Evolutionary conservation across 352 stramenopile genomes (phyloP), one percentile per base, ranked within the genome.

Genomic region (Phytopythium helicoides): DNA sequence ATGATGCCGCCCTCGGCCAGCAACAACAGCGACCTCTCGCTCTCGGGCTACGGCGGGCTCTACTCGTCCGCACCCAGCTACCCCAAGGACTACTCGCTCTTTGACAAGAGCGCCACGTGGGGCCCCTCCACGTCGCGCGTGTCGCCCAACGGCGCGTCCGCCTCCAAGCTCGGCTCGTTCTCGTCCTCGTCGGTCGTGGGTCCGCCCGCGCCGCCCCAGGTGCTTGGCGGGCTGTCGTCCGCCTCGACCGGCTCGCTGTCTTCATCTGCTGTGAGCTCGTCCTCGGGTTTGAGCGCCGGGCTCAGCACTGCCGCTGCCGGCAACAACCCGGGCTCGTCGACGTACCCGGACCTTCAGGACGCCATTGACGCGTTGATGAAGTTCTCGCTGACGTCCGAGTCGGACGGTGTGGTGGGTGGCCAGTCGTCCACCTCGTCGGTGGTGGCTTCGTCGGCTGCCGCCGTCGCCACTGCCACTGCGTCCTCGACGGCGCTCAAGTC

Each of bases 321-420:
- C 45, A 66, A 59, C 56, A 54, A 63, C 34, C 67, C 62, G 11
- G 26, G 21, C 40, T 68, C 65, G 44, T 58, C 68, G 21, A 73
- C 68, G 47, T 92, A 89, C 68, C 81, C 78, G 18, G 76, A 92
- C 51, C 73, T 92, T 70, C 78, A 92, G 56, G 81, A 92, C 81
- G 78, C 81, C 73, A 92, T 92, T 62, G 81, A 92, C 69, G 78
- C 81, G 70, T 81, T 92, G 67, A 87, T 92, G 76, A 88, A 88
- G 67, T 92, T 92, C 52, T 91, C 81, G 54, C 66, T 91, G 19
- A 85, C 81, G 38, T 64, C 67, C 16, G 54, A 70, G 19, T 74
- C 85, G 44, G 47, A 66, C 23, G n/a, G n/a, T n/a, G n/a, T n/a
- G n/a, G n/a, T n/a, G n/a, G n/a, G n/a, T n/a, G n/a, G n/a, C n/a